phyloP scores from a whole-genome alignment of 202 grass and related monocot genomes.

The Panicum virgatum region DNA sequence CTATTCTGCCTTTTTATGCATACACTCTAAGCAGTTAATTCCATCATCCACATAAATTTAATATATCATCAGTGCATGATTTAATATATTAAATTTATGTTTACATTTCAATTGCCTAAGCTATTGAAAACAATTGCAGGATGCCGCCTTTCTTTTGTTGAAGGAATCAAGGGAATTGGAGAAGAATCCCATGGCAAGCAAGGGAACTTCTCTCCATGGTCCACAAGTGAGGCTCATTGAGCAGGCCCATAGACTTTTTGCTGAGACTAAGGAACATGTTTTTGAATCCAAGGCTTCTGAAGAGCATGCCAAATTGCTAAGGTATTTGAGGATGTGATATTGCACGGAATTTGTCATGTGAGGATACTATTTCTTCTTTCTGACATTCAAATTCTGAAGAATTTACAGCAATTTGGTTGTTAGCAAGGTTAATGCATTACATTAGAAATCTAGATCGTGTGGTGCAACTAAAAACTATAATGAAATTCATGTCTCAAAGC shows the following conservation, averaged over 20 bases:
- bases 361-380: constrained; percentile 15
- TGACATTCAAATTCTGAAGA: background rate
- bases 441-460: constrained; percentile 13
- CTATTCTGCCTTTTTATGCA: constrained; percentile 27
- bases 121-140: constrained; percentile 58
- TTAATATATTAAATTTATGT: background rate
- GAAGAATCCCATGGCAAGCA: constrained; percentile 91
- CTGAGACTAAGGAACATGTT: constrained; percentile 86
- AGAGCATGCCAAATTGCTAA: constrained; percentile 91
- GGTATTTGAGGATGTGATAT: constrained; percentile 43
- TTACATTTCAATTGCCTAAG: constrained; percentile 22
- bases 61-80: constrained; percentile 12
- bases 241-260: constrained; percentile 86
- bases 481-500: background rate
- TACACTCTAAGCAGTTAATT: constrained; percentile 16
- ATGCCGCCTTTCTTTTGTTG: constrained; percentile 93
- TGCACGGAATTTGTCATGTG: constrained; percentile 12
- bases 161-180: constrained; percentile 92
- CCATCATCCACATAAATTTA: constrained; percentile 17
- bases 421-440: background rate
- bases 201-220: constrained; percentile 81
- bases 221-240: constrained; percentile 79
- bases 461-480: background rate
- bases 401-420: background rate
- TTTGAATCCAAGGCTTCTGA: constrained; percentile 92